A percentile compares a stretch with the other conserved stretches of the same genome.
These are phyloP conservation scores for Choanephora cucurbitarum DNA, from an alignment of 371 early-diverging fungal species.

Conservation along the genomic window DNA sequence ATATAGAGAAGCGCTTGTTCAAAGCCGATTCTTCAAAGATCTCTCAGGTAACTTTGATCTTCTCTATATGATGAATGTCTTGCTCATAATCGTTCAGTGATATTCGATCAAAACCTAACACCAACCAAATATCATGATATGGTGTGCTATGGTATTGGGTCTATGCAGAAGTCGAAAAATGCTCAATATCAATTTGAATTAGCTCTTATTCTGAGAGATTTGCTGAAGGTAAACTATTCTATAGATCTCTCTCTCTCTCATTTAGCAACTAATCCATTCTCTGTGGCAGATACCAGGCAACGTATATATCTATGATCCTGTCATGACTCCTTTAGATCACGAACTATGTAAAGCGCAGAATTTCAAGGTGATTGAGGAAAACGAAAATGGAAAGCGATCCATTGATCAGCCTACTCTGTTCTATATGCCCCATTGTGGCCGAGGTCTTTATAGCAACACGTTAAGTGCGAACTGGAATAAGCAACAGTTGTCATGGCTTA, in stretches of 20 bases:
- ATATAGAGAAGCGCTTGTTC: conserved; percentile 26
- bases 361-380: conserved; percentile 40
- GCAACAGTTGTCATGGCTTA: conserved; percentile 32
- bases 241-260: too few relatives aligned
- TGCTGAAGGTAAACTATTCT: conserved; percentile 57
- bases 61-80: too few relatives aligned
- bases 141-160: conserved; percentile 70
- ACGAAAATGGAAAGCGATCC: conserved; percentile 44
- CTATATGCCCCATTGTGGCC: conserved; percentile 78
- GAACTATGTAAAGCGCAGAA: conserved; percentile 40
- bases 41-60: conserved; percentile 18
- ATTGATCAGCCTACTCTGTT: conserved; percentile 49
- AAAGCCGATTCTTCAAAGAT: conserved; percentile 42
- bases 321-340: conserved; percentile 60
- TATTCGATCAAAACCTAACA: conserved; percentile 28
- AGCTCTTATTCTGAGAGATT: conserved; percentile 47
- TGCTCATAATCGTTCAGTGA: conserved; percentile 11
- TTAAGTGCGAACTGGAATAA: conserved; percentile 60
- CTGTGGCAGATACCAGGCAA: conserved; percentile 44
- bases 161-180: conserved; percentile 55
- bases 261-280: too few relatives aligned
- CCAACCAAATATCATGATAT: conserved; percentile 37
- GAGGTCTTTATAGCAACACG: conserved; percentile 63
- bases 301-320: conserved; percentile 65
- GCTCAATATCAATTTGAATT: conserved; percentile 65